Conservation (phyloP, 441 rosid genomes). For the Brassica balearica region DNA sequence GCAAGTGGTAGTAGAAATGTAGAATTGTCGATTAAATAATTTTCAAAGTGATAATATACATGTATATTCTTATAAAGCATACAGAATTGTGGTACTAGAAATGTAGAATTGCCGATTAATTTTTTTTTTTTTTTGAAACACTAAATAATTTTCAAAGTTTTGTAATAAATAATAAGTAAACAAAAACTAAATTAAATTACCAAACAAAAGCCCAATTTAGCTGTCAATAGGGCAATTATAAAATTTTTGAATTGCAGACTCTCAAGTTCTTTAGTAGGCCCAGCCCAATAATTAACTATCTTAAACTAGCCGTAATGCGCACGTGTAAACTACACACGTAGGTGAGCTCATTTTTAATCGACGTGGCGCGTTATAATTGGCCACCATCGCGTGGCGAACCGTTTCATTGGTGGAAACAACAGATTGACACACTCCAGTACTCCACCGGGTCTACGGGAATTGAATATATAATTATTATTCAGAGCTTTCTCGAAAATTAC, state of each 20-base stretch:
- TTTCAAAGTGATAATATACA: too few species aligned
- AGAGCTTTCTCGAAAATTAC: background rate
- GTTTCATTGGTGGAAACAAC: slow-evolving; percentile 2
- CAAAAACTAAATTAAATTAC: background rate
- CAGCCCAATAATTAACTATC: background rate
- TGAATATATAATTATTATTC: background rate
- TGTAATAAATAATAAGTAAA: background rate
- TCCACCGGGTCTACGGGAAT: background rate
- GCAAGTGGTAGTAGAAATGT: too few species aligned
- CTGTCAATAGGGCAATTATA: background rate
- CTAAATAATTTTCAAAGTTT: background rate
- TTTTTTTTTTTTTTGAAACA: too few species aligned
- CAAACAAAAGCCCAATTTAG: background rate
- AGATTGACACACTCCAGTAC: background rate
- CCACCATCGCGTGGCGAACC: background rate
- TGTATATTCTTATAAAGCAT: too few species aligned
- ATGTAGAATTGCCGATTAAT: too few species aligned
- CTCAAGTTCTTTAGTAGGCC: background rate
- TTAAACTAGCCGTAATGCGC: background rate
- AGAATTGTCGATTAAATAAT: too few species aligned
- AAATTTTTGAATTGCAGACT: background rate
- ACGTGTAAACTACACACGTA: slow-evolving; percentile 8
- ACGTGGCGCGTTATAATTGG: background rate
- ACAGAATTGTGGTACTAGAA: too few species aligned
- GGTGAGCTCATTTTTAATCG: background rate